Evolutionary conservation across 371 early-diverging fungal genomes (phyloP).

Genomic region (Mortierella sp.): DNA sequence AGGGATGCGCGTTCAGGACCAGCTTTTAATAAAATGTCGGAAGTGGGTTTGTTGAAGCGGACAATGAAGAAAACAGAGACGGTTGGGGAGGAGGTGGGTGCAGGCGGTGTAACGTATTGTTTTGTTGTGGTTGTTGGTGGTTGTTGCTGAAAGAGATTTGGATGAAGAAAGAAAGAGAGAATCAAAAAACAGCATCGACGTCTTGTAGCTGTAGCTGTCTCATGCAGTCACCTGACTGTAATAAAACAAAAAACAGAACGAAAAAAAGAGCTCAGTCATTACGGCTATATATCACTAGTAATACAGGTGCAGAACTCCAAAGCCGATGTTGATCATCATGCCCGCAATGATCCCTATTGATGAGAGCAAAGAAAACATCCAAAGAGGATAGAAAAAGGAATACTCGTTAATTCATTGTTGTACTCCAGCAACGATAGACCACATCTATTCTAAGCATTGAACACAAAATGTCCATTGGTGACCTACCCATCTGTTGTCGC

Average conservation of each 20-base stretch:
- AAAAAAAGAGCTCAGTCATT: no score
- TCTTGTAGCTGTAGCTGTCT: no score
- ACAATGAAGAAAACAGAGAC: constrained; percentile 6
- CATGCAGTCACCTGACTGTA: no score
- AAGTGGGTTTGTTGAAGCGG: not conserved
- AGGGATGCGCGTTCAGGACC: constrained; percentile 4
- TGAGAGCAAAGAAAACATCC: not conserved
- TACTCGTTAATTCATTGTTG: not conserved
- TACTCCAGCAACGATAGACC: not conserved
- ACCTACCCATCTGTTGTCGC: constrained; percentile 76
- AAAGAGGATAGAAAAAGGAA: not conserved
- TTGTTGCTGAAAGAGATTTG: no score
- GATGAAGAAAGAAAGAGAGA: no score
- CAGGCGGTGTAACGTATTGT: not conserved
- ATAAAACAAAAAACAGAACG: no score
- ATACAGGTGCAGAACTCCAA: constrained; percentile 71
- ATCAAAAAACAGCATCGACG: no score
- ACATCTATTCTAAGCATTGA: not conserved
- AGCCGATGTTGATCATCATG: constrained; percentile 75
- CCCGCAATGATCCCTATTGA: constrained; percentile 71
- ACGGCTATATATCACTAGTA: constrained; percentile 41
- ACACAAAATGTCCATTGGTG: not conserved
- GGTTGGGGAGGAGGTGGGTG: not conserved
- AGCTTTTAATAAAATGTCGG: constrained; percentile 5
- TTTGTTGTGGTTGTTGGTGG: not conserved